These are phyloP conservation scores for Plasmopara muralis DNA, from an alignment of 352 stramenopile genomes.

Conservation along the genomic window DNA sequence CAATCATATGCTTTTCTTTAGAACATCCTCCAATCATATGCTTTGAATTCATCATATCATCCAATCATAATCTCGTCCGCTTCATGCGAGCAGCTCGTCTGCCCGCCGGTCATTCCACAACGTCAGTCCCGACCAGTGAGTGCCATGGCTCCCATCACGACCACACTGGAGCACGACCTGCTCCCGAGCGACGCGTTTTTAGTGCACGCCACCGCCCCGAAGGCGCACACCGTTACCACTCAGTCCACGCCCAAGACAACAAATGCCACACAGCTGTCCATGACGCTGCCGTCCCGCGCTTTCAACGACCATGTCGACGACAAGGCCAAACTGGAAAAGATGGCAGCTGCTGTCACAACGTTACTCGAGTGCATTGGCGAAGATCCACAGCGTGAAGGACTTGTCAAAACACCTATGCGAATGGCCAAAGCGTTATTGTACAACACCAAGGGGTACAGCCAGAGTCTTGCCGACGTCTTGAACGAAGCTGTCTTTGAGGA, in stretches of 20 bases:
- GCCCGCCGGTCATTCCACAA: conserved; percentile 15
- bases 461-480: conserved; percentile 86
- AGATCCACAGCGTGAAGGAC: conserved; percentile 90
- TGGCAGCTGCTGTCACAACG: conserved; percentile 89
- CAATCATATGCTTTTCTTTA: background rate
- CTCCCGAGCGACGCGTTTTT: conserved; percentile 14
- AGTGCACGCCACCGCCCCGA: conserved; percentile 20
- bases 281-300: conserved; percentile 49
- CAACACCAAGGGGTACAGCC: conserved; percentile 93
- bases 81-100: conserved; percentile 8
- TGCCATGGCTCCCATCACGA: conserved; percentile 40
- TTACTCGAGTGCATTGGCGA: conserved; percentile 94
- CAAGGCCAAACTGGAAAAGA: conserved; percentile 83
- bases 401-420: conserved; percentile 94
- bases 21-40: conserved; percentile 1
- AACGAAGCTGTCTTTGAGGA: conserved; percentile 98
- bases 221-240: conserved; percentile 14
- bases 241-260: background rate
- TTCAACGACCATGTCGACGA: conserved; percentile 68
- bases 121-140: conserved; percentile 11
- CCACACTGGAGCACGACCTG: conserved; percentile 19
- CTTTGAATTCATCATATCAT: background rate
- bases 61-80: conserved; percentile 8
- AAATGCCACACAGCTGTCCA: conserved; percentile 42
- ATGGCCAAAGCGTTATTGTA: conserved; percentile 96